Evolutionary conservation across 495 filamentous ascomycete genomes (phyloP), one percentile per base, ranked within the genome.

Genomic region (Wilcoxina mikolae): DNA sequence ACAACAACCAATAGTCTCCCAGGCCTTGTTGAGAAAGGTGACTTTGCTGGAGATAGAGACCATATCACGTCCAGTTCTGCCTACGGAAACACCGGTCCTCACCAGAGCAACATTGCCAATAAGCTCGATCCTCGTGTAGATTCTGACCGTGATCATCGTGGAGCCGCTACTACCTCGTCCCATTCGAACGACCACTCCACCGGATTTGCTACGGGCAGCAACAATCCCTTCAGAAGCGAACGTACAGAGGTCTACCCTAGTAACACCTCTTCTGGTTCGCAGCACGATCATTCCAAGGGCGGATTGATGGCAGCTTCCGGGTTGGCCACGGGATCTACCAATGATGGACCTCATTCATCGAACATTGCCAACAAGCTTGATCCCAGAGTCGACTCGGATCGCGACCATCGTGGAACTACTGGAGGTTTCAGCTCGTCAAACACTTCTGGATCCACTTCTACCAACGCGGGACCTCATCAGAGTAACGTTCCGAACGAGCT

Each of bases 271-370:
- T 49, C 46, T 12, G 20, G 24, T 27, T 15, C 12, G 12, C 12
- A 49, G 24, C 46, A 49, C 46, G 23, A 29, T 25, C 23, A 49
- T 25, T 1, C 24, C 25, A 29, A 39, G 15, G 35, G 35, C 35
- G 35, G 35, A 12, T 39, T 39, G 35, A 39, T 39, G 35, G 12
- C 35, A 39, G 35, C 35, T 39, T 39, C 46, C 46, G 39, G 17
- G 5, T 4, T 9, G 10, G 39, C 4, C 39, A 7, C 31, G 15
- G 57, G 50, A 22, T 54, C 55, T n/a, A 62, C 67, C 11, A 70
- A 59, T 12, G 54, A 67, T 55, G 74, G 75, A 3, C 71, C 75
- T 2, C 76, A 78, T 68, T 58, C 59, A 46, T 76, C 70, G 47
- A 68, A 73, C 59, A 22, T 77, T 15, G 67, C 72, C 49, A 82